Evolutionary conservation across 2,329 filamentous ascomycete species (phyloP).

Genomic region (Mollisiaceae sp.): DNA sequence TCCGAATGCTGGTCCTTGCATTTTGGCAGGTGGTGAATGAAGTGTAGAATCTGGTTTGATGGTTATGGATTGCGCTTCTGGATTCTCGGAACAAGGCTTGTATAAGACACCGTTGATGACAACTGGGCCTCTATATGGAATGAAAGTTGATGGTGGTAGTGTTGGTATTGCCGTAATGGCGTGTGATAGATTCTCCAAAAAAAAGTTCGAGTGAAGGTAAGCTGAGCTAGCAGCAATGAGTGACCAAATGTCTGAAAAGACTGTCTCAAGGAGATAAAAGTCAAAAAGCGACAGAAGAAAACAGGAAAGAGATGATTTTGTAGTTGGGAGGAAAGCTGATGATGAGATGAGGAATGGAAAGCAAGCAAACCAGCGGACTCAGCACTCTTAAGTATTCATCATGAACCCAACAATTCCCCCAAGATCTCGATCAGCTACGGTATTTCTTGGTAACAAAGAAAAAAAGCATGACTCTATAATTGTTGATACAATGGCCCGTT

Average conservation of each 20-base stretch:
- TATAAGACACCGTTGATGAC: slow-evolving; percentile 32
- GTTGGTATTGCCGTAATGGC: slow-evolving; percentile 20
- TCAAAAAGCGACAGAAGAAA: slow-evolving; percentile 23
- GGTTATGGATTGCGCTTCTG: neutral
- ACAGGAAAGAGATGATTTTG: slow-evolving; percentile 32
- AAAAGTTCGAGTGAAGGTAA: slow-evolving; percentile 26
- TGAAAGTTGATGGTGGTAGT: slow-evolving; percentile 22
- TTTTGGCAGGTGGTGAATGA: slow-evolving; percentile 26
- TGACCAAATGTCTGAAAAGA: slow-evolving; percentile 39
- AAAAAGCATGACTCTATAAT: slow-evolving; percentile 39
- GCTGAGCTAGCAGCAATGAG: slow-evolving; percentile 40
- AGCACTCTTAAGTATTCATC: slow-evolving; percentile 40
- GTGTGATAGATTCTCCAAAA: slow-evolving; percentile 14
- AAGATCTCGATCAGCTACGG: slow-evolving; percentile 24
- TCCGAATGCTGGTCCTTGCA: slow-evolving; percentile 49
- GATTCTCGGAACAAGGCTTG: slow-evolving; percentile 18
- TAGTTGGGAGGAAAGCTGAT: slow-evolving; percentile 34
- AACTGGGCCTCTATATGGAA: slow-evolving; percentile 31
- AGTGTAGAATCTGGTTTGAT: neutral
- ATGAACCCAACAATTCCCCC: slow-evolving; percentile 15
- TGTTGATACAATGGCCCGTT: slow-evolving; percentile 41
- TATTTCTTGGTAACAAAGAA: slow-evolving; percentile 24
- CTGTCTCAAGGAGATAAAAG: slow-evolving; percentile 35
- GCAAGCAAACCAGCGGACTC: slow-evolving; percentile 36
- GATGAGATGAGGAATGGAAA: slow-evolving; percentile 33